These are phyloP conservation scores for Stephanodiscus triporus DNA, from an alignment of 108 stramenopile genomes.

Conservation along the genomic window DNA sequence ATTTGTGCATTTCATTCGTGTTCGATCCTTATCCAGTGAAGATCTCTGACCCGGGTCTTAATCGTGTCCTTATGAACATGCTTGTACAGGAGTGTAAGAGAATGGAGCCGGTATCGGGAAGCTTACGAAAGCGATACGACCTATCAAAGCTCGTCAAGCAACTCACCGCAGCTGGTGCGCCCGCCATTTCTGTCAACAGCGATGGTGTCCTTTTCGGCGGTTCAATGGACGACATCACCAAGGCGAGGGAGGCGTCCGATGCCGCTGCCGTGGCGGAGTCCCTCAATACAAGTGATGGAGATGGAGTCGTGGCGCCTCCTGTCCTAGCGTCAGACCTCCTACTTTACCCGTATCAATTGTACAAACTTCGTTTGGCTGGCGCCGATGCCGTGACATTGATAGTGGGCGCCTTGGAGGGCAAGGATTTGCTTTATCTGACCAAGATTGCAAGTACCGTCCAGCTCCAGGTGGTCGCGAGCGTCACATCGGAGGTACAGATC, in stretches of 20 bases:
- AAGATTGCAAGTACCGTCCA: slow-evolving; percentile 80
- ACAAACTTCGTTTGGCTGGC: slow-evolving; percentile 83
- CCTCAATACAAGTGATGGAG: slow-evolving; percentile 49
- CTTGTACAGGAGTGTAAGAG: slow-evolving; percentile 68
- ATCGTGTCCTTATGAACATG: neutral
- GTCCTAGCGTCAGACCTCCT: slow-evolving; percentile 83
- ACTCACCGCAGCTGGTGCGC: slow-evolving; percentile 59
- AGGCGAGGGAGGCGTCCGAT: slow-evolving; percentile 58
- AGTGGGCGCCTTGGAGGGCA: slow-evolving; percentile 69
- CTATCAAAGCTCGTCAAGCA: slow-evolving; percentile 68
- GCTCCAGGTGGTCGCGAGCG: slow-evolving; percentile 65
- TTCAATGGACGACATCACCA: slow-evolving; percentile 71
- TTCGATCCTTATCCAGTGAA: too few species aligned
- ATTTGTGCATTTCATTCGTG: too few species aligned
- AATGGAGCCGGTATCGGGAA: slow-evolving; percentile 76
- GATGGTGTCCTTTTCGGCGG: slow-evolving; percentile 83
- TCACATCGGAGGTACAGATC: slow-evolving; percentile 74
- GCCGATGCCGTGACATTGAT: slow-evolving; percentile 86
- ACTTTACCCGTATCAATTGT: slow-evolving; percentile 88
- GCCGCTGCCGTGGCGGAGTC: slow-evolving; percentile 52
- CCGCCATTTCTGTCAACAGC: slow-evolving; percentile 79
- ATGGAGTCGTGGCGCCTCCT: slow-evolving; percentile 72
- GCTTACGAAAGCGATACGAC: slow-evolving; percentile 79
- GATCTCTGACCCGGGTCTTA: neutral
- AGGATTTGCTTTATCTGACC: slow-evolving; percentile 81